Evolutionary conservation across 305 asterid genomes (phyloP), one percentile per base, ranked within the genome.

Genomic region (Vinca major): DNA sequence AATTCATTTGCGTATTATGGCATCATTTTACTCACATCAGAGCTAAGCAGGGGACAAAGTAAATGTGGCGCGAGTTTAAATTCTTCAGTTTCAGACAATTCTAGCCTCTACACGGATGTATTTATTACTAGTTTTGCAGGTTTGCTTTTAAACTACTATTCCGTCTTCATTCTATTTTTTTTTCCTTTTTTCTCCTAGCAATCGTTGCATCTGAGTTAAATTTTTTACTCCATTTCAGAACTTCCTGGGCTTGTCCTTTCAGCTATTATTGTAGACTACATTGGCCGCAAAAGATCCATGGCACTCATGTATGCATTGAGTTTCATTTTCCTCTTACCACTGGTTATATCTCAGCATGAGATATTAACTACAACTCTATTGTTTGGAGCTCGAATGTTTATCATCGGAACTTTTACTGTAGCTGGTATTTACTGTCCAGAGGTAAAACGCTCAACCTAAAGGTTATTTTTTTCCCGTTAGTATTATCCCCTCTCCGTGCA

Each of bases 121-220:
- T 86, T 86, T 68, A 78, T 88, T 67, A 85, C 91, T 61, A 90
- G 85, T 80, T 56, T 90, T 43, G 95, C 97, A 81, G 95, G 95
- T 89, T 45, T 5, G 83, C 33, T 66, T 21, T n/a, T 48, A 4
- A 50, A 33, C 17, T 10, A 53, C 44, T 47, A 62, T 10, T 53
- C 9, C 13, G 51, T 11, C 52, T 16, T 61, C 55, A 21, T 66
- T 51, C 54, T 39, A 63, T 8, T 65, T 20, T 63, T 53, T 40
- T 62, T 63, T 19, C 16, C 64, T 73, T 68, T 48, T 36, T 19
- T 65, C 17, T 7, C 39, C 56, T 54, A 14, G 40, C 5, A 7
- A 1, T 6, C 3, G 20, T 3, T 43, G 11, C 1, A 51, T 12
- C 43, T 73, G 53, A 70, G 72, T 51, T 4, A 40, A 7, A 12